Percentiles rank a stretch among this genome's conserved stretches.
phyloP scores from a whole-genome alignment of 106 monocot species.

The Apostasia ramifera region DNA sequence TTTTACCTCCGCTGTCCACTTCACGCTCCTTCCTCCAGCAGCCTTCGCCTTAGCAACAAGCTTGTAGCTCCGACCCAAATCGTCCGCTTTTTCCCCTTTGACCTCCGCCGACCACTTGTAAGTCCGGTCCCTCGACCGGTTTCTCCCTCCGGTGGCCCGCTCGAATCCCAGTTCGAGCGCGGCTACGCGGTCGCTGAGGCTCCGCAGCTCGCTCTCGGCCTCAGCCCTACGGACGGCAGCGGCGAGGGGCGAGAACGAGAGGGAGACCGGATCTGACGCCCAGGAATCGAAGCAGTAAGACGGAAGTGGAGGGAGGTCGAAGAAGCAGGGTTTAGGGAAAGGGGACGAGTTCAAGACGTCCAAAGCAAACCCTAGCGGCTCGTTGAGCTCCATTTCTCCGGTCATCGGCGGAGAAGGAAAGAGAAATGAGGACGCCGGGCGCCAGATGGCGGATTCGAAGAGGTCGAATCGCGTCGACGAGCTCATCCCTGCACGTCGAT shows the following conservation, averaged over 20 bases:
- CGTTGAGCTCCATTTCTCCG: constrained; percentile 4
- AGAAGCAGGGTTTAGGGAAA: constrained; percentile 1
- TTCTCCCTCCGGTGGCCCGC: constrained; percentile 1
- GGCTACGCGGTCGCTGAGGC: constrained; percentile 52
- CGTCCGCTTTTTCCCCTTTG: constrained; percentile 26
- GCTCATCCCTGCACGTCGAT: constrained; percentile 17
- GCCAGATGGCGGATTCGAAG: constrained; percentile 9
- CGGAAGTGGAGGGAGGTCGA: constrained; percentile 10
- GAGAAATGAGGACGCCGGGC: background rate
- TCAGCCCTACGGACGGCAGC: constrained; percentile 17
- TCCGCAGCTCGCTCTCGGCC: constrained; percentile 28
- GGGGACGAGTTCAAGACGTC: constrained; percentile 29
- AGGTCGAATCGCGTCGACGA: constrained; percentile 25
- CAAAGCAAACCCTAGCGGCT: constrained; percentile 22
- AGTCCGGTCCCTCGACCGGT: constrained; percentile 33
- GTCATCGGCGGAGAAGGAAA: background rate
- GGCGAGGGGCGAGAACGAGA: constrained; percentile 7
- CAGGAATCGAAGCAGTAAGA: constrained; percentile 14
- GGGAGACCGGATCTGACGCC: constrained; percentile 11
- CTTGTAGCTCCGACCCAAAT: constrained; percentile 54
- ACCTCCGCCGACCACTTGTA: constrained; percentile 79
- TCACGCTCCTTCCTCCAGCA: constrained; percentile 32
- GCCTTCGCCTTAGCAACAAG: constrained; percentile 35
- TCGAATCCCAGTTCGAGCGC: constrained; percentile 60
- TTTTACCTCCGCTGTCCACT: constrained; percentile 40